Base-by-base conservation (phyloP, 2,329 filamentous ascomycete genomes). In the Dothideomycetes sp. region DNA sequence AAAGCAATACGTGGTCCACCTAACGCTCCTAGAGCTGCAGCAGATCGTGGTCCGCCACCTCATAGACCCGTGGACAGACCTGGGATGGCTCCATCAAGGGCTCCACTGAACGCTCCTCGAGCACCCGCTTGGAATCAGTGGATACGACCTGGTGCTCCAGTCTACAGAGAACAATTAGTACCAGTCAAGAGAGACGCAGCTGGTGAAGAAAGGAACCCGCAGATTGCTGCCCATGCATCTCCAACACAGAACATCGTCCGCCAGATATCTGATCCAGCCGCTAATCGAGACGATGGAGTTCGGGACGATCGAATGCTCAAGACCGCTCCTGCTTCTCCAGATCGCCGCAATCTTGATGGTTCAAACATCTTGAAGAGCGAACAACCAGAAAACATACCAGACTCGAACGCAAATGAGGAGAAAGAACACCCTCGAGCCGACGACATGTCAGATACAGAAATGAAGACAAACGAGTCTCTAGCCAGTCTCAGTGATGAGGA, bases 141-240 rank as follows among this genome's bases (percentile, higher is more conserved):
- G 64, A 59, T 64, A 18, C 54, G 63, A 18, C 64, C 64, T 39
- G 63, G 61, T 22, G 52, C 61, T 5, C 51, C 51, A 33, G 46
- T 34, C 48, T 53, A 43, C 53, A 50, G 32, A 55, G 51, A 45
- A 20, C 39, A 25, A 19, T 13, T 50, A 5, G 50, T 69, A 4
- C 67, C 67, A 10, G 61, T 60, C 0, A 71, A 71, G 48, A 58
- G 68, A 20, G 68, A 70, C 44, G 54, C 57, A 23, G 56, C 59
- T 15, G 56, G 53, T 8, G 65, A 68, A 22, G 67, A 70, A 40
- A 66, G 40, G 25, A 8, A 22, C 8, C 23, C 24, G 12, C 33
- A 32, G 7, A n/a, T n/a, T 28, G 19, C 31, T 35, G 12, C 33
- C 25, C 12, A 27, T 40, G 22, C 28, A 40, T 18, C 37, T n/a